Base-by-base conservation (phyloP, 768 basidiomycete species). In the Suillus discolor region DNA sequence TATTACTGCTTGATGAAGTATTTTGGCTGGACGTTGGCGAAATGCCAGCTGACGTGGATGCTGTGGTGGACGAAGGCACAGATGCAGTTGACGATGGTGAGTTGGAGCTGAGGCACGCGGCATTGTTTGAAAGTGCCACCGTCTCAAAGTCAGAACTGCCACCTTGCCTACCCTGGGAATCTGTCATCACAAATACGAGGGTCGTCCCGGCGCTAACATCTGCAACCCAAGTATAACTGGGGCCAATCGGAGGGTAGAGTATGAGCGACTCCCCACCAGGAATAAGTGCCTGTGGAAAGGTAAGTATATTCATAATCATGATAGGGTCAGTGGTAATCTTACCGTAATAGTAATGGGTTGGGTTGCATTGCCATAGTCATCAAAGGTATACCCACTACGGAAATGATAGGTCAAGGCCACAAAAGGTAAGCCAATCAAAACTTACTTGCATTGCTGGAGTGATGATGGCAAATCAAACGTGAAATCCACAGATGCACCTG, bases 381-480 rank as follows among this genome's bases (percentile, higher is more conserved):
- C 81, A 67, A 89, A 83, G 7, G 69, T 57, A 68, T 81, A 88
- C 7, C 83, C 75, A 62, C 87, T 88, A 49, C 16, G 54, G 34
- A 20, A 60, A 44, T 13, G 28, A 59, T 18, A 57, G 70, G 45
- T 39, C 31, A 54, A 44, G 44, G 36, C 31, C 34, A 64, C 36
- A 47, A 20, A 13, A 18, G 36, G 11, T 28, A 41, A 18, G 64
- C 44, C 0, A 45, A 28, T 23, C 54, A 55, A 8, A 31, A 59
- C 82, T 71, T 69, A 87, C 89, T 82, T 78, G 83, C 90, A 91
- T 74, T 91, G 88, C 66, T 82, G 78, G 51, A 89, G 77, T 39
- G 87, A 80, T 39, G 77, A 69, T 65, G 87, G 81, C n/a, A 87
- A 71, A 66, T 81, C 71, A 71, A 84, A 89, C 28, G 74, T 65